Percentiles rank a stretch among this genome's conserved stretches.
Evolutionary conservation across 192 early-diverging fungal species (phyloP).

Genomic region (Allomyces arbusculus): DNA sequence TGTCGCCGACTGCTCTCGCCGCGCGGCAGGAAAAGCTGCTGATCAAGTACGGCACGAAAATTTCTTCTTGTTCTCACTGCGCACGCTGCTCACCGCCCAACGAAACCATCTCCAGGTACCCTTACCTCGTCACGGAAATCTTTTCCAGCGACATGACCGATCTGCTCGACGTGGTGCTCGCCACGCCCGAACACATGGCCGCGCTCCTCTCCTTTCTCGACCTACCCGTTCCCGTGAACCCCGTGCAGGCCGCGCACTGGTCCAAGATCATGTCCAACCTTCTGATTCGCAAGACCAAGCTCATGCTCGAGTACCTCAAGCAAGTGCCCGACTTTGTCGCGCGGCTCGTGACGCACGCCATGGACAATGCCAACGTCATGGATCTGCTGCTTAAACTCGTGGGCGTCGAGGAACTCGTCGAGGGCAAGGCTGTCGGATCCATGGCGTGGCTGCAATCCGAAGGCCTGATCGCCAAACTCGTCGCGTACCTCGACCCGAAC

Average conservation of each 20-base stretch:
- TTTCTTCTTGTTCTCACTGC: constrained; percentile 1
- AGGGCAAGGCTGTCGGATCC: constrained; percentile 49
- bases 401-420: constrained; percentile 72
- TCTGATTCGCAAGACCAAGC: constrained; percentile 68
- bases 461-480: constrained; percentile 52
- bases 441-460: constrained; percentile 73
- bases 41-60: background rate
- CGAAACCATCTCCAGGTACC: constrained; percentile 36
- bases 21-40: constrained; percentile 1
- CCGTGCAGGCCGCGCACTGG: constrained; percentile 75
- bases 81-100: background rate
- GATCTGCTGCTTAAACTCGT: constrained; percentile 85
- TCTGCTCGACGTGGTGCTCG: constrained; percentile 53
- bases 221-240: constrained; percentile 46
- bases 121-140: constrained; percentile 61
- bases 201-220: constrained; percentile 75
- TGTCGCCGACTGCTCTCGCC: background rate
- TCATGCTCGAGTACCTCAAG: constrained; percentile 74
- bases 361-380: constrained; percentile 68
- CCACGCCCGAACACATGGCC: constrained; percentile 49
- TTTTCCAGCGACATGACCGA: constrained; percentile 54
- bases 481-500: constrained; percentile 58
- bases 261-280: constrained; percentile 73
- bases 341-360: constrained; percentile 53
- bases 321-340: constrained; percentile 50